phyloP scores from a whole-genome alignment of 495 filamentous ascomycete genomes.

The Aspergillus baeticus region DNA sequence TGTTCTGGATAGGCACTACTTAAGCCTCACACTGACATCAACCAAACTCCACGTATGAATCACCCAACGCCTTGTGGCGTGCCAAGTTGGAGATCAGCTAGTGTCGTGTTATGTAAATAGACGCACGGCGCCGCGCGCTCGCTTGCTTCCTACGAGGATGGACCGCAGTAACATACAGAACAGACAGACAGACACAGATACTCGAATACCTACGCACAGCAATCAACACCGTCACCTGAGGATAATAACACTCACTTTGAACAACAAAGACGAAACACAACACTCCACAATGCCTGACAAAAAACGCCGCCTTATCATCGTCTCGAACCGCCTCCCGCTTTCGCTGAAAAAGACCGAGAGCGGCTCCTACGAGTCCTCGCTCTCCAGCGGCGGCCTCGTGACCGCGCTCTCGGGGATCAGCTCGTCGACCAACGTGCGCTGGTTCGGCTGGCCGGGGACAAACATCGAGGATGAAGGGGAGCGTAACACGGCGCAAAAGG shows the following conservation, averaged over 20 bases:
- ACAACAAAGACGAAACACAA: neutral
- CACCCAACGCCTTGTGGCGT: no score
- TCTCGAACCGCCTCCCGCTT: constrained; percentile 87
- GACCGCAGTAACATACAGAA: no score
- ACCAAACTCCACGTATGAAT: no score
- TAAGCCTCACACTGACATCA: no score
- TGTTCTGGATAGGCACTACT: no score
- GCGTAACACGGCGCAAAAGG: constrained; percentile 42
- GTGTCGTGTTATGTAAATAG: no score
- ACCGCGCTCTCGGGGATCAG: constrained; percentile 81
- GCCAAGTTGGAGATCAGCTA: no score
- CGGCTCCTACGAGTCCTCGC: constrained; percentile 68
- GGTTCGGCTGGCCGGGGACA: constrained; percentile 92
- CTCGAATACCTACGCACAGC: no score
- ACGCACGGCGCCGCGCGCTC: no score
- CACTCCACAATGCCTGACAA: neutral
- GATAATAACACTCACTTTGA: neutral
- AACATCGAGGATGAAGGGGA: constrained; percentile 46
- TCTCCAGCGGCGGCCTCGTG: constrained; percentile 88
- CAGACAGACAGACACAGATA: no score
- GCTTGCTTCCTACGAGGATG: no score
- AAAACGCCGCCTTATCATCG: constrained; percentile 61
- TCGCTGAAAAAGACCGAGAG: constrained; percentile 79
- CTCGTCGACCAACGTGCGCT: constrained; percentile 82
- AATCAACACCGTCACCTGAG: no score